These are phyloP conservation scores for Schizophyllum amplum DNA, from an alignment of 1,284 basidiomycete species.

Conservation along the genomic window DNA sequence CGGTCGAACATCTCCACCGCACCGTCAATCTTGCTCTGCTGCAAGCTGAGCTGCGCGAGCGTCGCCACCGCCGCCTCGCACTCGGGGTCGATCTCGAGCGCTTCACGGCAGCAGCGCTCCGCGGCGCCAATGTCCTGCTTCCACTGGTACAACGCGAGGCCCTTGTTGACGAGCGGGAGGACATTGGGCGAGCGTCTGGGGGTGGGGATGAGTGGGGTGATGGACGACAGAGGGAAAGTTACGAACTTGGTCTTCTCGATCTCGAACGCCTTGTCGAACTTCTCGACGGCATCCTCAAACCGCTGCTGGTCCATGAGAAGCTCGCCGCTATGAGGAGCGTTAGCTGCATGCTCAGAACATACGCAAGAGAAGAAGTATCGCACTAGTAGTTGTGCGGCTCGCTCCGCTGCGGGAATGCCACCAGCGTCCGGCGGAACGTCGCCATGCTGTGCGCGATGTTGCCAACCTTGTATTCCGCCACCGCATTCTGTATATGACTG, in stretches of 20 bases:
- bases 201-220: not conserved
- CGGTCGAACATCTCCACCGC: constrained; percentile 86
- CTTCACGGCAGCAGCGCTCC: constrained; percentile 83
- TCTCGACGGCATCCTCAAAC: constrained; percentile 87
- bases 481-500: constrained; percentile 94
- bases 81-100: constrained; percentile 81
- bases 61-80: constrained; percentile 97
- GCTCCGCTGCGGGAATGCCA: constrained; percentile 74
- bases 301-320: constrained; percentile 89
- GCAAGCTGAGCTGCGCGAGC: constrained; percentile 87
- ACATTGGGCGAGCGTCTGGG: constrained; percentile 66
- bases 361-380: constrained; percentile 20
- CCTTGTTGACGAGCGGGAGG: constrained; percentile 96
- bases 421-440: constrained; percentile 79
- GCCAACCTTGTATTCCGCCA: constrained; percentile 92
- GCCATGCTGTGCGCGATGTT: constrained; percentile 79
- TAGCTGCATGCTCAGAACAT: not conserved
- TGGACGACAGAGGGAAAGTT: no score
- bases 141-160: constrained; percentile 93
- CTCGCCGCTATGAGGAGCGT: constrained; percentile 65
- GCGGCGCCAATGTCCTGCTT: constrained; percentile 84
- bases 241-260: constrained; percentile 70
- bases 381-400: constrained; percentile 93
- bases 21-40: constrained; percentile 85
- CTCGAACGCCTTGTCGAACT: constrained; percentile 91